A percentile compares a stretch with the other conserved stretches of the same genome.
Evolutionary conservation across 2,329 filamentous ascomycete genomes (phyloP).

Genomic region (Fusarium protoensiforme): DNA sequence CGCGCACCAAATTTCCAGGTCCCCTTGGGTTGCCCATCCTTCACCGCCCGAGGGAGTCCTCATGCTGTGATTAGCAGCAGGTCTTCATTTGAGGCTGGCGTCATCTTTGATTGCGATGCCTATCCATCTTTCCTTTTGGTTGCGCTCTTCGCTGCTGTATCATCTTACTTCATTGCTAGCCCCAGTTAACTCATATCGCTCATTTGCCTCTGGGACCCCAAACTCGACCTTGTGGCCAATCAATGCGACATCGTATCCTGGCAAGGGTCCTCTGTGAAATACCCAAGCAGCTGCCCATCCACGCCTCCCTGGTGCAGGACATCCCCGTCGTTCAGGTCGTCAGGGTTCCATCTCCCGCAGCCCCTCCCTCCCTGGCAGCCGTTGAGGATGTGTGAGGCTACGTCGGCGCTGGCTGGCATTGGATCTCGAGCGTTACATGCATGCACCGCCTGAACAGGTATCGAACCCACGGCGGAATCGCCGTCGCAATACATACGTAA

Average conservation of each 20-base stretch:
- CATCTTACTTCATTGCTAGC: not conserved
- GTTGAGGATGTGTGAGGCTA: slow-evolving; percentile 14
- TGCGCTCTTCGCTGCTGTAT: not conserved
- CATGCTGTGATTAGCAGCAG: not conserved
- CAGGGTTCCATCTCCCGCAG: slow-evolving; percentile 6
- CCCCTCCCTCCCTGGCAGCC: slow-evolving; percentile 15
- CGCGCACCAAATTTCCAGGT: slow-evolving; percentile 10
- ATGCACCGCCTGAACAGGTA: not conserved
- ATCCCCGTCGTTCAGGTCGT: slow-evolving; percentile 6
- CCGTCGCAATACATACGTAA: slow-evolving; percentile 6
- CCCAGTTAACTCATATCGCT: not conserved
- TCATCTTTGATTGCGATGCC: not conserved
- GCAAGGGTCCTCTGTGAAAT: slow-evolving; percentile 4
- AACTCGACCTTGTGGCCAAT: slow-evolving; percentile 23
- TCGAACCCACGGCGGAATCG: slow-evolving; percentile 1
- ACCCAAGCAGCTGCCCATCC: not conserved
- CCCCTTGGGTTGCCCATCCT: slow-evolving; percentile 5
- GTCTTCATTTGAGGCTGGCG: not conserved
- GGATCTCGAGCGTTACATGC: slow-evolving; percentile 17
- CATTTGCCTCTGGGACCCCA: slow-evolving; percentile 4
- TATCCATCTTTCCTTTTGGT: slow-evolving; percentile 2
- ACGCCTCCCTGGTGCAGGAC: not conserved
- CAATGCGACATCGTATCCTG: slow-evolving; percentile 11
- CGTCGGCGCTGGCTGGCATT: not conserved
- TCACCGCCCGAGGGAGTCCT: not conserved